Evolutionary conservation across 73 alveolate genomes (phyloP).

Genomic region (Paramecium primaurelia): DNA sequence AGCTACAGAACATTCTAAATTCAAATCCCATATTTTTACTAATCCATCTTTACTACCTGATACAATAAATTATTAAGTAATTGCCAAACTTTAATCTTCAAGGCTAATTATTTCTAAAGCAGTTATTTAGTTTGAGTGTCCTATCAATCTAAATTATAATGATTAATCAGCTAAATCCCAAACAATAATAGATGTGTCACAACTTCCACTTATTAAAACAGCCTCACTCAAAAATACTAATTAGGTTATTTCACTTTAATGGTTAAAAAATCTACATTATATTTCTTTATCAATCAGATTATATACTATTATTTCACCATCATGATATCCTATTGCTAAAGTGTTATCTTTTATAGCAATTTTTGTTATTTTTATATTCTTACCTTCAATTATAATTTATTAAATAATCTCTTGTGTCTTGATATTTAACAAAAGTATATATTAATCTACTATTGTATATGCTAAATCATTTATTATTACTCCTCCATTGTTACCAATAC

Average conservation of each 20-base stretch:
- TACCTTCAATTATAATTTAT: not conserved
- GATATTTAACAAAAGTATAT: not conserved
- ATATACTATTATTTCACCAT: slow-evolving; percentile 18
- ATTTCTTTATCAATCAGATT: not conserved
- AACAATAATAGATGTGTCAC: slow-evolving; percentile 49
- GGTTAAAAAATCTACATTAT: slow-evolving; percentile 18
- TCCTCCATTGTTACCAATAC: not conserved
- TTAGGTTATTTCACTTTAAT: slow-evolving; percentile 2
- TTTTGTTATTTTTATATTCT: not conserved
- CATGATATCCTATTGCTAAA: slow-evolving; percentile 14
- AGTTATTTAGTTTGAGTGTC: slow-evolving; percentile 53
- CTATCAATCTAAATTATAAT: not conserved
- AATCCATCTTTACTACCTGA: slow-evolving; percentile 60
- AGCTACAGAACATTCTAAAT: not conserved
- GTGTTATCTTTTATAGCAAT: not conserved
- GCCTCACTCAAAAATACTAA: not conserved
- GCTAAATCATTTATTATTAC: not conserved
- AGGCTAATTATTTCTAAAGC: not conserved
- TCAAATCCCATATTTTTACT: slow-evolving; percentile 39
- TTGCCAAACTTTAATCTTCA: slow-evolving; percentile 33
- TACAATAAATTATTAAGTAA: slow-evolving; percentile 22
- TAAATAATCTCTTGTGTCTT: not conserved
- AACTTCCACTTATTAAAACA: slow-evolving; percentile 54
- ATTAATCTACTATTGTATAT: not conserved
- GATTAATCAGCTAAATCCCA: slow-evolving; percentile 56